Percentiles rank a stretch among this genome's conserved stretches.
These are phyloP conservation scores for Penicillium pancosmium DNA, from an alignment of 495 filamentous ascomycete species.

Conservation along the genomic window DNA sequence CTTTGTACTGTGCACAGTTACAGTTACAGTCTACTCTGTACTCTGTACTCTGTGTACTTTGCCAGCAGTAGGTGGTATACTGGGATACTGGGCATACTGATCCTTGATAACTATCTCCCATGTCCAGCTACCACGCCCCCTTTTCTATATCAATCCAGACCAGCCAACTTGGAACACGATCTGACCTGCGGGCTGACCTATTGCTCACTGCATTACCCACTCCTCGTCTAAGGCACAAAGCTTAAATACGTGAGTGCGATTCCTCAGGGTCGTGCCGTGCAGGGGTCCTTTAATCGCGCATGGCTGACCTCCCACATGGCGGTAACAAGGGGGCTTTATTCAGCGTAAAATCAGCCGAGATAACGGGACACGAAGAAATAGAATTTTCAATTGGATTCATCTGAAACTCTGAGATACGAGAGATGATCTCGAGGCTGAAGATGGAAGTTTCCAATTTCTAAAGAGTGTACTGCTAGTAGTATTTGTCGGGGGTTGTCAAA, in stretches of 20 bases:
- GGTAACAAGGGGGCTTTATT: background rate
- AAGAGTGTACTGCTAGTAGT: too few species aligned
- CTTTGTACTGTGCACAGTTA: too few species aligned
- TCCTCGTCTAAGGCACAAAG: background rate
- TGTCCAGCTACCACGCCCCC: background rate
- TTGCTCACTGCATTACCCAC: background rate
- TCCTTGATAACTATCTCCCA: background rate
- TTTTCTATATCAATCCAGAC: constrained; percentile 1
- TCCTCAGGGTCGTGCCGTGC: background rate
- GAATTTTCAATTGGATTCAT: too few species aligned
- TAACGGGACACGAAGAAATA: too few species aligned
- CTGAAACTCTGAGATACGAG: too few species aligned
- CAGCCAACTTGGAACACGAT: constrained; percentile 4
- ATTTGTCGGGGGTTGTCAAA: too few species aligned
- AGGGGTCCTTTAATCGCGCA: background rate
- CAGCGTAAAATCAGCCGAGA: background rate
- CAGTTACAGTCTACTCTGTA: background rate
- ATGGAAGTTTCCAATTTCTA: constrained; percentile 10
- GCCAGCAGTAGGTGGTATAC: background rate
- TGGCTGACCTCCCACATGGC: background rate
- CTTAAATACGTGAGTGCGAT: background rate
- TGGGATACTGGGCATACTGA: too few species aligned
- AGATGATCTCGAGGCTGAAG: background rate
- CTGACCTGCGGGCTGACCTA: constrained; percentile 9
- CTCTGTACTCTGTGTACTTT: too few species aligned